Evolutionary conservation across 371 early-diverging fungal genomes (phyloP), one percentile per base, ranked within the genome.

Genomic region (Mucor irregularis): DNA sequence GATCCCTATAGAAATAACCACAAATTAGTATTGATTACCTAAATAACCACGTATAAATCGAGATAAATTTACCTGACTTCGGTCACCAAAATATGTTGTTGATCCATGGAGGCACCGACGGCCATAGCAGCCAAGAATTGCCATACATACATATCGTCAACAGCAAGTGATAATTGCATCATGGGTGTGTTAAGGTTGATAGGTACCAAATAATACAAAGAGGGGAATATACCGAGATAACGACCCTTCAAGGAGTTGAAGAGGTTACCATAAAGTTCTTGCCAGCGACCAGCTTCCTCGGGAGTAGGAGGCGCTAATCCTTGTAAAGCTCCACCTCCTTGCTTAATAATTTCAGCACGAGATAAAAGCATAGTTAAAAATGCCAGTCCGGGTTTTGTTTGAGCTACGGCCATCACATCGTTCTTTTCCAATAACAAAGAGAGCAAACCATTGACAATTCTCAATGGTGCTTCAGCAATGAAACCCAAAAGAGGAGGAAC

Each of bases 81-180:
- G 0, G 91, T 89, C 11, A 98, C 93, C 30, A 98, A 71, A 24
- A 88, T 77, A 49, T 92, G 89, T 71, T 98, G 98, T 69, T 96
- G 95, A 33, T 97, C 96, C 58, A 89, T 88, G 0, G 91, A 87
- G 0, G 97, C 96, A 13, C 93, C 92, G 0, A 94, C 90, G 3
- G 96, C 96, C 79, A 98, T 83, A 1, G 96, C 90, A 3, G 98
- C 95, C 74, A 98, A 76, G 61, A 98, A 98, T 71, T 97, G 97
- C 98, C 98, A 98, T n/a, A 96, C 93, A 63, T 92, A 92, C 51
- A 90, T 83, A 63, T 97, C 96, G 63, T 96, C 95, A 3, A 83
- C 68, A 17, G 53, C 58, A 25, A 70, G 42, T 13, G 74, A 67
- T 35, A 77, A 30, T 33, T 77, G 76, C 26, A 66, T 61, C 46